Base-by-base conservation (phyloP, 2,329 filamentous ascomycete genomes). In the Penicillium sp. region DNA sequence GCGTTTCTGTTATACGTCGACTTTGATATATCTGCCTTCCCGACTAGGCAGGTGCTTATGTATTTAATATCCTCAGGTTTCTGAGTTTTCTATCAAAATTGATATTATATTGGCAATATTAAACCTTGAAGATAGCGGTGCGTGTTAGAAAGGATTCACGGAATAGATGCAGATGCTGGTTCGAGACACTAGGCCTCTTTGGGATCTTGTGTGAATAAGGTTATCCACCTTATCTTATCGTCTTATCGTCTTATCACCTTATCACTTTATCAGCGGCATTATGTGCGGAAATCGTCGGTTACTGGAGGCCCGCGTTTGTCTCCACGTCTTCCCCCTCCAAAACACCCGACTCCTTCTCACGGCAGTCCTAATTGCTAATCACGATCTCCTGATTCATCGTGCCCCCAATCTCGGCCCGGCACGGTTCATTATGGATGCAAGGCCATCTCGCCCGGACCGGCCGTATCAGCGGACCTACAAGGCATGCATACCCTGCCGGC, bases 401-500 rank as follows among this genome's bases (percentile, higher is more conserved):
- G 8, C 9, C 59, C 52, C n/a, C 49, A 18, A 25, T 18, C 23
- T 29, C 37, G 45, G 51, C 31, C 42, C 33, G 49, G 48, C 41
- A 45, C 59, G 55, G 54, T 56, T 64, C 53, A 64, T 22, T 43
- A 66, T 66, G 63, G 61, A 65, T 54, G 57, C 60, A 47, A 63
- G 63, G 47, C 56, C 63, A 58, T 50, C 60, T 53, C 62, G 62
- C 52, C 65, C 59, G 70, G 77, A 68, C 51, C 69, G 68, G 49
- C 63, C 65, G 49, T 81, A 79, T 65, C 77, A 81, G 67, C 79
- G 79, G 57, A 79, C 79, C 35, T 82, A 82, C 75, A 82, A 82
- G 67, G 80, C 80, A 22, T 82, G 80, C 65, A 76, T 81, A 54
- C 76, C 79, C 54, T 82, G 79, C 62, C 78, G 79, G 49, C 76